Evolutionary conservation across 2,329 filamentous ascomycete genomes (phyloP), one percentile per base, ranked within the genome.

Genomic region (Simplicillium sp.): DNA sequence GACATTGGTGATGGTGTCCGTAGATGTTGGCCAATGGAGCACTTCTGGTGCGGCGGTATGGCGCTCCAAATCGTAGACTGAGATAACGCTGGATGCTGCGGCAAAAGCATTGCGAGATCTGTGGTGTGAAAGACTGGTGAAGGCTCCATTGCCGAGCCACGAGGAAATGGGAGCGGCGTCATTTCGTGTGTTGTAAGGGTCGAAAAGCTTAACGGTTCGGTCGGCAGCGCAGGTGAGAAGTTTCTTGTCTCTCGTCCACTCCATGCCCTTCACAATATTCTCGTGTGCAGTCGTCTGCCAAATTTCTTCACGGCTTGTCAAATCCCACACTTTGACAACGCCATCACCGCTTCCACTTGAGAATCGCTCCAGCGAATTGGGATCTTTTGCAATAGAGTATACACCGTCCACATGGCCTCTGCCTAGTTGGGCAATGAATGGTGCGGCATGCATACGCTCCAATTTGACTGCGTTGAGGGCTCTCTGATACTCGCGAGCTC

Each of bases 261-360:
- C 84, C 57, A 96, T 72, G 12, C 84, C 85, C 68, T 94, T 95
- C 51, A 97, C 87, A 35, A 96, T 82, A 51, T 94, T 94, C 52
- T 95, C 86, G 59, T 98, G 94, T 17, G 88, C 90, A 47, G 84
- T 79, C 3, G 76, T 75, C 52, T 85, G 74, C 82, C 85, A 90
- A 37, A 82, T 72, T 57, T 92, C 83, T 20, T 84, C 79, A 42
- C 77, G 70, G 46, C 71, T 82, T 9, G 80, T 73, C 52, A 92
- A 47, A 40, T 94, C 83, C 88, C 88, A 94, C 29, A 92, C 84
- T 64, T 98, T 98, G 43, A 98, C 77, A 9, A 96, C 80, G 48
- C 92, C 90, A 61, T 98, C 92, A 48, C 89, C 89, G 50, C 83
- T 87, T 34, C 86, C 88, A 54, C 84, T 90, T 7, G 88, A 87